Conservation (phyloP, 1,284 basidiomycete genomes). For the Phlebopus sp. region DNA sequence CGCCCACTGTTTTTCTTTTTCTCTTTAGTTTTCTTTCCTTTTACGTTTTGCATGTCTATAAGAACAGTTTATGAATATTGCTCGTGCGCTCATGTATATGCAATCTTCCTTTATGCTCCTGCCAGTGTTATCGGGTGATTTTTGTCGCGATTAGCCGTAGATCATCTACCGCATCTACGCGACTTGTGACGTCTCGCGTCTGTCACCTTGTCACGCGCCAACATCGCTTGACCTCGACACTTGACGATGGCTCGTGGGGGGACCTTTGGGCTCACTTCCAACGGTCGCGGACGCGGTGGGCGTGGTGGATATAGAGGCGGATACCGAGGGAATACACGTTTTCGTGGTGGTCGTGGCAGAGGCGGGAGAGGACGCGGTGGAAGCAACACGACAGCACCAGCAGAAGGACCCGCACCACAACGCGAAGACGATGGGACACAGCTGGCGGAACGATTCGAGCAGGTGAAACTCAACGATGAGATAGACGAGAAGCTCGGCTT, state of each 20-base stretch:
- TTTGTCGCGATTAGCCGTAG: too few relatives aligned
- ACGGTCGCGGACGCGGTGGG: slow-evolving; percentile 39
- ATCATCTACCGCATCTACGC: too few relatives aligned
- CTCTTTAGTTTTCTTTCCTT: too few relatives aligned
- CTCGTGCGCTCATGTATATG: too few relatives aligned
- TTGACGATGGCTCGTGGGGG: slow-evolving; percentile 33
- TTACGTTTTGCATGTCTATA: background rate
- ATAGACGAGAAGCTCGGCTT: slow-evolving; percentile 96
- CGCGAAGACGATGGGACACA: slow-evolving; percentile 87
- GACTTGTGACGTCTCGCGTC: slow-evolving; percentile 25
- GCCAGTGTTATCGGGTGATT: too few relatives aligned
- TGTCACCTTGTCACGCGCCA: slow-evolving; percentile 18
- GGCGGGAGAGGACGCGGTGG: slow-evolving; percentile 54
- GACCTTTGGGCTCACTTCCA: slow-evolving; percentile 32
- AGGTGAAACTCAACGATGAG: slow-evolving; percentile 73
- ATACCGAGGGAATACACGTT: slow-evolving; percentile 40
- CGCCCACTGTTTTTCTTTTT: too few relatives aligned
- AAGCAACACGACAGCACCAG: slow-evolving; percentile 41
- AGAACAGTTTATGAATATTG: too few relatives aligned
- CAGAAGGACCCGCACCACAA: slow-evolving; percentile 50
- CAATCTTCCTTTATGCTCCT: background rate
- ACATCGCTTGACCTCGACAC: background rate
- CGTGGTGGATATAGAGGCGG: slow-evolving; percentile 46
- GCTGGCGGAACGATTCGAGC: slow-evolving; percentile 81
- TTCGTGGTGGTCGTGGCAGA: slow-evolving; percentile 39